Evolutionary conservation across 495 filamentous ascomycete species (phyloP).

Genomic region (Neurospora sp.): DNA sequence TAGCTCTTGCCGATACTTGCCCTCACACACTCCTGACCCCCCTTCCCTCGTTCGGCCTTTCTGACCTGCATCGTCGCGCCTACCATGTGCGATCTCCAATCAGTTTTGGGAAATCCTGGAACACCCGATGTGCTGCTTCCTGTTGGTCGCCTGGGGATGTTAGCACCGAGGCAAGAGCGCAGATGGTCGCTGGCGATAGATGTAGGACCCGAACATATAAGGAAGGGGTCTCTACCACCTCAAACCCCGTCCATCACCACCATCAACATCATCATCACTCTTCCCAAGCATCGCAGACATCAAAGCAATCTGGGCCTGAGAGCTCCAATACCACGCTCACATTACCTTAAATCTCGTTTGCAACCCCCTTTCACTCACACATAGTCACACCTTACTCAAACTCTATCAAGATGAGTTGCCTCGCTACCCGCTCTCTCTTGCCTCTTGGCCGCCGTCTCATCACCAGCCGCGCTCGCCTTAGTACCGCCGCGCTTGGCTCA

Average conservation of each 20-base stretch:
- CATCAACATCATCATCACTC: not conserved
- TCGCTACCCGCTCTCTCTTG: not conserved
- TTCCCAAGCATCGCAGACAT: not conserved
- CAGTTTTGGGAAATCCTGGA: not conserved
- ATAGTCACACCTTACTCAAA: not conserved
- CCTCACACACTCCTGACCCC: not conserved
- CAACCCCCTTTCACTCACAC: not conserved
- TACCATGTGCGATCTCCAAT: not conserved
- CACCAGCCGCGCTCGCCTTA: constrained; percentile 5
- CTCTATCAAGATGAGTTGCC: constrained; percentile 1
- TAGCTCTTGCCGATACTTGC: not conserved
- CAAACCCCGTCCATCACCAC: not conserved
- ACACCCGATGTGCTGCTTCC: not conserved
- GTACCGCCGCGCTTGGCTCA: constrained; percentile 6
- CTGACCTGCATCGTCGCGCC: not conserved
- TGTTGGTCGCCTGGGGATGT: not conserved
- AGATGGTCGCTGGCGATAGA: not conserved
- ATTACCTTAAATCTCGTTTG: not conserved
- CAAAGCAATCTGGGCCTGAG: not conserved
- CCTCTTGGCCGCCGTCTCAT: constrained; percentile 1
- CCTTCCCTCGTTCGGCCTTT: not conserved
- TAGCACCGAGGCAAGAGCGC: not conserved
- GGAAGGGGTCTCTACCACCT: not conserved
- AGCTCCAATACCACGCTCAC: not conserved
- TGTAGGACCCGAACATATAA: not conserved